phyloP scores from a whole-genome alignment of 129 eudicot genomes.

The Centrapalus pauciflorus region DNA sequence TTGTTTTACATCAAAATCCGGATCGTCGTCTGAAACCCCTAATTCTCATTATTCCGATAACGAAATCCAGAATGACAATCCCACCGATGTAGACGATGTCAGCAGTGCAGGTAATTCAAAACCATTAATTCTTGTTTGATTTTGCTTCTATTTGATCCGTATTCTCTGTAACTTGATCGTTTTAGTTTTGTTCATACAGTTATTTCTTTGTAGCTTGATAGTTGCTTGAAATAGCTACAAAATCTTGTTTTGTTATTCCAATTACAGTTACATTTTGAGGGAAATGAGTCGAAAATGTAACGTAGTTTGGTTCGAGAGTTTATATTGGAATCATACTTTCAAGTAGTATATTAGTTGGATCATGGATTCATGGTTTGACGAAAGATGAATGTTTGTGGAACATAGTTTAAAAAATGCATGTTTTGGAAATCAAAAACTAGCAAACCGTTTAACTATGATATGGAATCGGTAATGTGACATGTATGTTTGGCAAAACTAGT shows the following conservation, averaged over 20 bases:
- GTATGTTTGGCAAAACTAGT: too few species aligned
- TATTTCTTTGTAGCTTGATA: background rate
- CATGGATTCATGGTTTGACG: too few species aligned
- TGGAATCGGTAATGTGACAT: too few species aligned
- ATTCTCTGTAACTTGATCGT: background rate
- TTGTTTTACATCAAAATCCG: slow-evolving; percentile 8
- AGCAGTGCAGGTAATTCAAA: slow-evolving; percentile 16
- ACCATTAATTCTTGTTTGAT: background rate
- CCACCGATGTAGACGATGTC: slow-evolving; percentile 14
- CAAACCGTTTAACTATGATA: too few species aligned
- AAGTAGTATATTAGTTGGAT: too few species aligned
- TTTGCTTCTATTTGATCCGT: background rate
- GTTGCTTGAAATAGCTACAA: background rate
- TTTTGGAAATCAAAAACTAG: too few species aligned
- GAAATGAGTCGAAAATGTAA: too few species aligned
- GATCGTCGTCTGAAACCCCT: slow-evolving; percentile 12
- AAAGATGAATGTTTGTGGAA: too few species aligned
- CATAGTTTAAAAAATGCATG: too few species aligned
- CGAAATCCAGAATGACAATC: slow-evolving; percentile 6
- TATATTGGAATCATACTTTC: too few species aligned
- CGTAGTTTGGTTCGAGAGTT: too few species aligned
- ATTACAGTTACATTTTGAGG: background rate
- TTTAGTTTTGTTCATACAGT: background rate
- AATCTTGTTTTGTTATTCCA: background rate
- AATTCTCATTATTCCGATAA: slow-evolving; percentile 2